A percentile compares a stretch with the other conserved stretches of the same genome.
phyloP scores from a whole-genome alignment of 495 filamentous ascomycete species.

The Cudoniella acicularis region DNA sequence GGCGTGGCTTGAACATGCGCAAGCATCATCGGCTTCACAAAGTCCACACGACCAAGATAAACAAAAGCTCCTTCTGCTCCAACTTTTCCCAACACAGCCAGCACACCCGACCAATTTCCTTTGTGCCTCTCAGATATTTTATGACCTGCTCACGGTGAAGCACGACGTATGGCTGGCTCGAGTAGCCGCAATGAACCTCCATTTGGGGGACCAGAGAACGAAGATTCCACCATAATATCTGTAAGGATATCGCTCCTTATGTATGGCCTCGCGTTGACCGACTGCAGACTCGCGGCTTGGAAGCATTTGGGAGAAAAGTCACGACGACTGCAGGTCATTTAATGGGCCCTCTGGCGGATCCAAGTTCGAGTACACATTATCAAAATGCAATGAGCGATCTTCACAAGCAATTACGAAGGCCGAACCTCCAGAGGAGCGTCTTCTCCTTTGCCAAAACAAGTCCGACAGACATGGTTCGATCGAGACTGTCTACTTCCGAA shows the following conservation, averaged over 20 bases:
- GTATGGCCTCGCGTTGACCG: background rate
- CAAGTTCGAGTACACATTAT: constrained; percentile 59
- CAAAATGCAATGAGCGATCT: constrained; percentile 84
- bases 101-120: background rate
- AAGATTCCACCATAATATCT: constrained; percentile 50
- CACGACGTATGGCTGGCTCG: constrained; percentile 49
- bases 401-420: constrained; percentile 80
- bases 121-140: constrained; percentile 1
- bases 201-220: constrained; percentile 25
- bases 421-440: constrained; percentile 79
- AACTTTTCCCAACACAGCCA: background rate
- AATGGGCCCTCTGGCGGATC: constrained; percentile 66
- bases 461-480: constrained; percentile 88
- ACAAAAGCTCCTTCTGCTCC: constrained; percentile 7
- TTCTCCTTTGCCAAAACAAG: constrained; percentile 85
- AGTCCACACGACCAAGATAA: constrained; percentile 21
- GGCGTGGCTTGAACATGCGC: constrained; percentile 2
- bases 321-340: constrained; percentile 89
- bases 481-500: constrained; percentile 84
- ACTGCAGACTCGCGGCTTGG: constrained; percentile 75
- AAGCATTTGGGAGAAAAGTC: constrained; percentile 92
- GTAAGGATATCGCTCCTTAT: constrained; percentile 24
- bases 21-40: constrained; percentile 21
- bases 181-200: constrained; percentile 48
- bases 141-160: constrained; percentile 25